Evolutionary conservation across 202 grass and related monocot genomes (phyloP).

Genomic region (Eragrostis tef): DNA sequence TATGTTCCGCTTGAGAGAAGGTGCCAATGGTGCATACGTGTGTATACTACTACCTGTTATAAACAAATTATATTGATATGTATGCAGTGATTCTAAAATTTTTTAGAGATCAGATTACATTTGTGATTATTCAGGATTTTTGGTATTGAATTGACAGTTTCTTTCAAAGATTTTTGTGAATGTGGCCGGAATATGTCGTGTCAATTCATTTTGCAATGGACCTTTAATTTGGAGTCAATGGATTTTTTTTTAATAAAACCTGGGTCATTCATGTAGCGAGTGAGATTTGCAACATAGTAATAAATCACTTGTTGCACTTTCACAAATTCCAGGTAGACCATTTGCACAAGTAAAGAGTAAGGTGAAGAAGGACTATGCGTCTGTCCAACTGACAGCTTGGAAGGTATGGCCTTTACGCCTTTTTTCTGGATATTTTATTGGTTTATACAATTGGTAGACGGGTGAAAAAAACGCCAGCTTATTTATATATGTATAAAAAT

Average conservation of each 20-base stretch:
- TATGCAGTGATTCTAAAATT: background rate
- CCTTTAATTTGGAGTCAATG: background rate
- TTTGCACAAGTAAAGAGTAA: constrained; percentile 84
- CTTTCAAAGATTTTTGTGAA: background rate
- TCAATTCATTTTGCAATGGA: background rate
- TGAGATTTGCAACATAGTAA: background rate
- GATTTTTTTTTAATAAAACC: background rate
- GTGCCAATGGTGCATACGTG: background rate
- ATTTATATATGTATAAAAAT: too few species aligned
- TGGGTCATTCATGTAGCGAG: background rate
- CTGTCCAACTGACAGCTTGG: constrained; percentile 81
- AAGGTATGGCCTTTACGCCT: constrained; percentile 54
- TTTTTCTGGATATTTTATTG: background rate
- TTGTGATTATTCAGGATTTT: constrained; percentile 19
- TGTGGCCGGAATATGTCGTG: too few species aligned
- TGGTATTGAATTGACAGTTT: background rate
- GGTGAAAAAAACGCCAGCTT: too few species aligned
- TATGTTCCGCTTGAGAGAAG: background rate
- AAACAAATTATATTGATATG: too few species aligned
- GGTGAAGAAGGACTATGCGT: constrained; percentile 74
- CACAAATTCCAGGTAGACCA: constrained; percentile 63
- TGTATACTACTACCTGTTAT: too few species aligned
- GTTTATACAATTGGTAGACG: too few species aligned
- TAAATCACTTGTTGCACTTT: constrained; percentile 33
- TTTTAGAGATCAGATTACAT: background rate